Conservation (phyloP, 495 filamentous ascomycete genomes). For the Bacidia rubella region DNA sequence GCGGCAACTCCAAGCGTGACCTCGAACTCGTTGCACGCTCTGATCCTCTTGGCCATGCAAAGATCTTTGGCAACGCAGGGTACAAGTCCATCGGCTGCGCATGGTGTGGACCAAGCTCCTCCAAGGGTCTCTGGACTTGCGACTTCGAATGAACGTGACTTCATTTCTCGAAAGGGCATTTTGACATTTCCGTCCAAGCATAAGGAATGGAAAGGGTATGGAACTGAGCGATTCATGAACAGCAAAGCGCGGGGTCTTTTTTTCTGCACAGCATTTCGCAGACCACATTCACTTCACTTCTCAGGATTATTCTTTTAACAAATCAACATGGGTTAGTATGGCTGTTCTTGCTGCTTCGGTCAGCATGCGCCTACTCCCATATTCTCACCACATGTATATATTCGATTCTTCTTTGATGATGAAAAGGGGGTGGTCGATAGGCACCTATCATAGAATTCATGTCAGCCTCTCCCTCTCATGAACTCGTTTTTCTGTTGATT, state of each 20-base stretch:
- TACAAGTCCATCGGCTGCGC: slow-evolving; percentile 10
- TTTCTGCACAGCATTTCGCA: neutral
- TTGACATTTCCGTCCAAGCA: too few relatives aligned
- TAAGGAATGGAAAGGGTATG: neutral
- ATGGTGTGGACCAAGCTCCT: neutral
- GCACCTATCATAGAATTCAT: neutral
- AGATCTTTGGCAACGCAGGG: slow-evolving; percentile 5
- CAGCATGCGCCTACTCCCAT: neutral
- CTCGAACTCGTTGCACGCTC: too few relatives aligned
- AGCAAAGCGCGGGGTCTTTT: neutral
- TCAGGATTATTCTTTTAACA: neutral
- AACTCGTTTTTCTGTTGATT: neutral
- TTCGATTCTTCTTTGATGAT: slow-evolving; percentile 1
- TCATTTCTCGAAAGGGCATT: neutral
- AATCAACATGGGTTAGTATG: neutral
- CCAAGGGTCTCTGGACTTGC: slow-evolving; percentile 7
- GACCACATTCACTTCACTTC: neutral
- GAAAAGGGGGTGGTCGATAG: neutral
- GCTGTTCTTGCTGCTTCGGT: slow-evolving; percentile 2
- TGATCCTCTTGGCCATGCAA: slow-evolving; percentile 5
- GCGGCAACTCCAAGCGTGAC: slow-evolving; percentile 1
- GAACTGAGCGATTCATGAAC: neutral
- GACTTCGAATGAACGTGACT: slow-evolving; percentile 5
- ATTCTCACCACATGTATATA: slow-evolving; percentile 3
- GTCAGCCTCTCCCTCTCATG: neutral